Evolutionary conservation across 345 rosid genomes (phyloP).

Genomic region (Populus ilicifolia): DNA sequence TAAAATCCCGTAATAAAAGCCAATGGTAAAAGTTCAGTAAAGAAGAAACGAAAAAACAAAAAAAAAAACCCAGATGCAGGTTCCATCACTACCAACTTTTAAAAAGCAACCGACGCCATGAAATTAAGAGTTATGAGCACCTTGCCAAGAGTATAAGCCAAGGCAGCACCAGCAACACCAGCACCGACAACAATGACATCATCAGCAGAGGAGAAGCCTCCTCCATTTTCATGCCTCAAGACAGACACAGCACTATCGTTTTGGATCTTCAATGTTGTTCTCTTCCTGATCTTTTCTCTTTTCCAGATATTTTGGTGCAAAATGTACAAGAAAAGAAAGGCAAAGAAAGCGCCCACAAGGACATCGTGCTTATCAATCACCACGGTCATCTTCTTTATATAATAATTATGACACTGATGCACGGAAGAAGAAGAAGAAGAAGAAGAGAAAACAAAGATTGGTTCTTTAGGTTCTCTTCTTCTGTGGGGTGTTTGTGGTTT

Average conservation of each 20-base stretch:
- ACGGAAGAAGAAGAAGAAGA: background rate
- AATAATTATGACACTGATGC: background rate
- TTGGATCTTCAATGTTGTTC: background rate
- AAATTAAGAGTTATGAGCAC: slow-evolving; percentile 14
- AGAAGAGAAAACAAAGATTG: background rate
- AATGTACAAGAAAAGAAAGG: slow-evolving; percentile 28
- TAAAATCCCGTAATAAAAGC: no score
- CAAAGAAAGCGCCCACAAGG: slow-evolving; percentile 28
- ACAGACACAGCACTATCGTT: background rate
- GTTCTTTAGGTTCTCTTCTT: background rate
- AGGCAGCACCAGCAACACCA: slow-evolving; percentile 84
- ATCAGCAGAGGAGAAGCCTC: background rate
- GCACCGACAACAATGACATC: slow-evolving; percentile 80
- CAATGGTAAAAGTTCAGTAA: no score
- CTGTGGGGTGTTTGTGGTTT: no score
- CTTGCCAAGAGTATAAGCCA: slow-evolving; percentile 77
- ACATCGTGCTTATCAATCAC: slow-evolving; percentile 3
- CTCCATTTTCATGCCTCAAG: slow-evolving; percentile 6
- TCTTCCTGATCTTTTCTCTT: background rate
- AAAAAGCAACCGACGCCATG: background rate
- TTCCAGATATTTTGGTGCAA: slow-evolving; percentile 22
- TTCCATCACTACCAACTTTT: background rate
- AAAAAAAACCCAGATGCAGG: no score
- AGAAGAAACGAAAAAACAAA: no score
- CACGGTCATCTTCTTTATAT: slow-evolving; percentile 4